A percentile compares a stretch with the other conserved stretches of the same genome.
phyloP scores from a whole-genome alignment of 2,329 filamentous ascomycete genomes.

The Trichoderma guizhouense region DNA sequence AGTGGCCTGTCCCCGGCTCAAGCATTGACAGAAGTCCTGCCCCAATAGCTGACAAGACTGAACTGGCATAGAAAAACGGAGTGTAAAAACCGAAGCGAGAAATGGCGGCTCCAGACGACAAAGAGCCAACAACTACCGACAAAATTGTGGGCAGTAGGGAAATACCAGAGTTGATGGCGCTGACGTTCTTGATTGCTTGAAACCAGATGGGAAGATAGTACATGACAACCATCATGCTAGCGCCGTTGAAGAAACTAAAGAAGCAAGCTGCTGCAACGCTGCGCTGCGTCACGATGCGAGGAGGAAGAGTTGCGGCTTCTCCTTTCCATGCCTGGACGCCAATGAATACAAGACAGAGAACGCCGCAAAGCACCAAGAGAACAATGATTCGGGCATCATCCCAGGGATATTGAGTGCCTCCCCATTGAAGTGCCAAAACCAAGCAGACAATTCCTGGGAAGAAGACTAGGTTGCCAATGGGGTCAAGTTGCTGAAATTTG shows the following conservation, averaged over 20 bases:
- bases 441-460: slow-evolving; percentile 2
- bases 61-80: slow-evolving; percentile 37
- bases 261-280: not conserved
- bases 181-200: slow-evolving; percentile 41
- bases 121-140: slow-evolving; percentile 27
- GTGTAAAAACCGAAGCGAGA: slow-evolving; percentile 40
- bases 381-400: slow-evolving; percentile 31
- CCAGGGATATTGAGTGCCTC: slow-evolving; percentile 31
- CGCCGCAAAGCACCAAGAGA: slow-evolving; percentile 35
- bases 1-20: slow-evolving; percentile 20
- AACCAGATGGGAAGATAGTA: slow-evolving; percentile 53
- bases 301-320: slow-evolving; percentile 40
- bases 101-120: slow-evolving; percentile 29
- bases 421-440: slow-evolving; percentile 42
- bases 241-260: slow-evolving; percentile 4
- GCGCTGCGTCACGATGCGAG: slow-evolving; percentile 37
- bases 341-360: slow-evolving; percentile 31
- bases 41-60: slow-evolving; percentile 34
- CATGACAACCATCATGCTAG: slow-evolving; percentile 19
- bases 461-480: slow-evolving; percentile 20
- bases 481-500: slow-evolving; percentile 27
- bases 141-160: slow-evolving; percentile 30
- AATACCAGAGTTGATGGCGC: slow-evolving; percentile 31
- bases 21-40: slow-evolving; percentile 42
- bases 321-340: slow-evolving; percentile 32